Conservation (phyloP, 2,329 filamentous ascomycete genomes). For the Ophiostoma sp. region DNA sequence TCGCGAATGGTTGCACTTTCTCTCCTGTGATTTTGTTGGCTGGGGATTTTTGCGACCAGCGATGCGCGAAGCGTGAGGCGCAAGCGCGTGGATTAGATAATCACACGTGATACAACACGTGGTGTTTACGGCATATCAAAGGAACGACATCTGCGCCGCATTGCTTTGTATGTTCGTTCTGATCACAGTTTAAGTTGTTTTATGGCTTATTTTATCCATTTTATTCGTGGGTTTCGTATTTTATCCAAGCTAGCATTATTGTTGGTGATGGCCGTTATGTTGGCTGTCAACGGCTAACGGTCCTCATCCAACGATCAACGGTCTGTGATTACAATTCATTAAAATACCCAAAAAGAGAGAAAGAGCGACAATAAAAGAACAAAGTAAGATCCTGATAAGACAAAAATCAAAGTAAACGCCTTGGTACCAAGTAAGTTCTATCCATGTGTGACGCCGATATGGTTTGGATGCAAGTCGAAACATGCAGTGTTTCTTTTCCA, state of each 20-base stretch:
- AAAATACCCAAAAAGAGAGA: background rate
- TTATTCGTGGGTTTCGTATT: background rate
- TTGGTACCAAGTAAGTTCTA: conserved; percentile 10
- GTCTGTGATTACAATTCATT: background rate
- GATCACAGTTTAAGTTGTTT: background rate
- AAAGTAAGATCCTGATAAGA: background rate
- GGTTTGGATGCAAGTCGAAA: conserved; percentile 16
- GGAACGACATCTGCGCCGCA: no score
- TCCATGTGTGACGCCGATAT: conserved; percentile 25
- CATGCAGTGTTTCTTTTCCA: background rate
- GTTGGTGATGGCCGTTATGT: background rate
- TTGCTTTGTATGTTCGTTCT: background rate
- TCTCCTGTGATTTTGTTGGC: conserved; percentile 25
- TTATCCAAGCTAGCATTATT: background rate
- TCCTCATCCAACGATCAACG: background rate
- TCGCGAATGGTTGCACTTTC: conserved; percentile 6
- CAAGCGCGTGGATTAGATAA: conserved; percentile 8
- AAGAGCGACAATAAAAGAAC: background rate
- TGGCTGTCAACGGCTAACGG: background rate
- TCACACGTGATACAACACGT: conserved; percentile 16
- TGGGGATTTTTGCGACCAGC: conserved; percentile 29
- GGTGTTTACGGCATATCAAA: background rate
- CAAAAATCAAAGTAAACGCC: conserved; percentile 17
- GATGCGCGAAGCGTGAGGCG: conserved; percentile 24
- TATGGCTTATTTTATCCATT: background rate